Percentiles rank a stretch among this genome's conserved stretches.
Conservation (phyloP, 345 rosid species). For the Lepidium africanum region DNA sequence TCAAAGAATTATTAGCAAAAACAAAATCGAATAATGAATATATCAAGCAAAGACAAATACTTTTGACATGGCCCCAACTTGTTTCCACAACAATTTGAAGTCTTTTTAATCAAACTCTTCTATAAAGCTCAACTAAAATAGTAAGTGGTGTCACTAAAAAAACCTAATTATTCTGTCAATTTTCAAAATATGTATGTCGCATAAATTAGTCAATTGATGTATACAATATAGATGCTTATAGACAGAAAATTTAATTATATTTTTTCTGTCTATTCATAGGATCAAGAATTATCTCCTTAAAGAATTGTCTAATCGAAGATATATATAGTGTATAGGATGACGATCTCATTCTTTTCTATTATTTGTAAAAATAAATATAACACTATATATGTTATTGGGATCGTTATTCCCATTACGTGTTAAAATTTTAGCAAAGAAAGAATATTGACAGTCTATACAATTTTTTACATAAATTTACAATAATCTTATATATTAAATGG, state of each 20-base stretch:
- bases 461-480: too few relatives aligned
- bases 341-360: background rate
- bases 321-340: background rate
- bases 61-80: conserved; percentile 3
- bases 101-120: conserved; percentile 3
- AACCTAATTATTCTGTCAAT: conserved; percentile 9
- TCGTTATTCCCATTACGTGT: too few relatives aligned
- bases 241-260: conserved; percentile 7
- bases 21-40: conserved; percentile 23
- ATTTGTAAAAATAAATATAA: too few relatives aligned
- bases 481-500: too few relatives aligned
- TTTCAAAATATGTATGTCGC: conserved; percentile 9
- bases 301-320: conserved; percentile 8
- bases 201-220: background rate
- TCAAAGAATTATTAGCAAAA: conserved; percentile 2
- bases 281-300: background rate
- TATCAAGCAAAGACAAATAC: conserved; percentile 11
- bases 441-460: too few relatives aligned
- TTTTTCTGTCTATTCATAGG: conserved; percentile 9
- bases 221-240: conserved; percentile 3
- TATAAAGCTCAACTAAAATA: conserved; percentile 3
- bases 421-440: too few relatives aligned
- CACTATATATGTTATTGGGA: too few relatives aligned
- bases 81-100: conserved; percentile 14
- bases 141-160: conserved; percentile 18